Conservation (phyloP, 2,329 filamentous ascomycete genomes). For the Epichloe sibirici region DNA sequence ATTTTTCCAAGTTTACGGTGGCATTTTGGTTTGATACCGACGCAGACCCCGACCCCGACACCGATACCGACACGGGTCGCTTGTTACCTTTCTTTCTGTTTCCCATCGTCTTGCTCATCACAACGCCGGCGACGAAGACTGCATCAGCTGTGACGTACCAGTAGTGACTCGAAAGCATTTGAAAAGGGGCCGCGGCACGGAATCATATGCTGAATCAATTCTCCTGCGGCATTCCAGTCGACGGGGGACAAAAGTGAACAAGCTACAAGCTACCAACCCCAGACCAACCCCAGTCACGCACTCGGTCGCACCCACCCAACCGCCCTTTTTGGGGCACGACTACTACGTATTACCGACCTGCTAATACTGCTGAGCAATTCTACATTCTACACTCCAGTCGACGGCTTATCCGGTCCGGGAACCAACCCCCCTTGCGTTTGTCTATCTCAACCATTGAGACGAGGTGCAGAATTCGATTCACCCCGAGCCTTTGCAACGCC, state of each 20-base stretch:
- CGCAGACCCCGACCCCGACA: neutral
- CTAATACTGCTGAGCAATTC: neutral
- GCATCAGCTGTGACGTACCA: neutral
- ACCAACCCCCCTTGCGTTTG: slow-evolving; percentile 8
- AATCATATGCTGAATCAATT: neutral
- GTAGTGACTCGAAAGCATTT: neutral
- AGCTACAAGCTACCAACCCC: neutral
- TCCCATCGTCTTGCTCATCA: neutral
- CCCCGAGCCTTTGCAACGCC: neutral
- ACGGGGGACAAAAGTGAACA: neutral
- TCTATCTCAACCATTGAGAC: slow-evolving; percentile 5
- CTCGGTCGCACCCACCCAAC: neutral
- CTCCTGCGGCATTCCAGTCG: too few species aligned
- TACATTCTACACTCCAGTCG: slow-evolving; percentile 8
- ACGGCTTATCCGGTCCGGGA: slow-evolving; percentile 2
- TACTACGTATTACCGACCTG: neutral
- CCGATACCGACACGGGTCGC: neutral
- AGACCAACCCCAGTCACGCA: slow-evolving; percentile 2
- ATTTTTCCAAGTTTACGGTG: neutral
- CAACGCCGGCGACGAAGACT: neutral
- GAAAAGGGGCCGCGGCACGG: neutral
- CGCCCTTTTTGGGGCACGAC: neutral
- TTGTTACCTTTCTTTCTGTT: neutral
- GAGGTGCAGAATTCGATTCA: slow-evolving; percentile 1
- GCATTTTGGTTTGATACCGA: too few species aligned